Evolutionary conservation across 805 yeast genomes (phyloP).

Genomic region (Wickerhamiella cacticola): DNA sequence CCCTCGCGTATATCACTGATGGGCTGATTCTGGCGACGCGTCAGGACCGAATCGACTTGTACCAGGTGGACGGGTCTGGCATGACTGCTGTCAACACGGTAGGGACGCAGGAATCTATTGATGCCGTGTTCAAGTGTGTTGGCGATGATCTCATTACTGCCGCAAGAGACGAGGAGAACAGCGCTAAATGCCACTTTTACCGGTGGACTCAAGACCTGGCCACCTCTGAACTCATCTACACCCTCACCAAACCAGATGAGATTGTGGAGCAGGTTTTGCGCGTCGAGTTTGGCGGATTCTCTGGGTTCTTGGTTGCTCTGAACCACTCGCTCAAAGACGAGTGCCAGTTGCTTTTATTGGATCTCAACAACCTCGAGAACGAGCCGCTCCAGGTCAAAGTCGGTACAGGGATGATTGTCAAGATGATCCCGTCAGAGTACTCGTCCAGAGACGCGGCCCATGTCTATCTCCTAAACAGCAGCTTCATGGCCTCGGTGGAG

Average conservation of each 20-base stretch:
- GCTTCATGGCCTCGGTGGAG: not conserved
- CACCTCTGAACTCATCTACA: not conserved
- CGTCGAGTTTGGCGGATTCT: not conserved
- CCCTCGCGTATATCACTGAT: not conserved
- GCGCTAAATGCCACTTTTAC: not conserved
- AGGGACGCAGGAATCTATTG: not conserved
- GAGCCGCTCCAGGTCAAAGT: not conserved
- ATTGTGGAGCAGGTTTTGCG: not conserved
- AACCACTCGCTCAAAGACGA: constrained; percentile 3
- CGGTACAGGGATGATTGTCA: constrained; percentile 1
- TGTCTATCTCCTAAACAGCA: not conserved
- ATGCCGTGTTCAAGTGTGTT: constrained; percentile 1
- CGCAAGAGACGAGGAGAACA: not conserved
- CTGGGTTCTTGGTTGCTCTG: not conserved
- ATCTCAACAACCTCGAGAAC: not conserved
- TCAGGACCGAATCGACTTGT: not conserved
- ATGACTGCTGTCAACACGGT: not conserved
- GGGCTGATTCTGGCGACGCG: not conserved
- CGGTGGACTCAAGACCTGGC: not conserved
- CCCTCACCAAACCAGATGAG: not conserved
- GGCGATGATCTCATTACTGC: not conserved
- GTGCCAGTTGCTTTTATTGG: not conserved
- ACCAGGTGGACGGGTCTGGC: not conserved
- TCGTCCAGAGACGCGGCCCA: not conserved
- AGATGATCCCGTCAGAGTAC: not conserved